Evolutionary conservation across 2,329 filamentous ascomycete genomes (phyloP).

Genomic region (Penicillium griseofulvum): DNA sequence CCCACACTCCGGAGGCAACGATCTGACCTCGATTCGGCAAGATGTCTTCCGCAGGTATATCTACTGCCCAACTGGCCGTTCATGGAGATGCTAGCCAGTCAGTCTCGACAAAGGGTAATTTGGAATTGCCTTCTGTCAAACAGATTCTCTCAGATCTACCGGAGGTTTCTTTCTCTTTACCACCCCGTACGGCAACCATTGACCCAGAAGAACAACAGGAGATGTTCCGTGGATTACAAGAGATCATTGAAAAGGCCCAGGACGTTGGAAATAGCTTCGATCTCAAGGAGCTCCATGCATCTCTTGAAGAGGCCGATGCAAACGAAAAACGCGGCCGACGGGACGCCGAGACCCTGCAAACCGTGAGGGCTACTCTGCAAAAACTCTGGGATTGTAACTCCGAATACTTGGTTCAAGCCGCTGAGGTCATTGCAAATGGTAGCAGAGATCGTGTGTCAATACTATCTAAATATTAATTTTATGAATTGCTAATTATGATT

Average conservation of each 20-base stretch:
- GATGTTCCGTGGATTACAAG: slow-evolving; percentile 36
- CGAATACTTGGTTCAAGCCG: slow-evolving; percentile 33
- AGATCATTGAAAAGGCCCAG: slow-evolving; percentile 27
- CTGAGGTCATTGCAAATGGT: slow-evolving; percentile 42
- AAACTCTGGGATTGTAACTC: slow-evolving; percentile 40
- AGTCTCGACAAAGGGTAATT: not conserved
- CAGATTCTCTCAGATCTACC: slow-evolving; percentile 27
- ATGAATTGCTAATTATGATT: slow-evolving; percentile 7
- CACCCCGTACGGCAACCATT: slow-evolving; percentile 17
- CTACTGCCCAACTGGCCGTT: slow-evolving; percentile 6
- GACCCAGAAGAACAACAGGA: slow-evolving; percentile 30
- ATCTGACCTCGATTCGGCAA: slow-evolving; percentile 4
- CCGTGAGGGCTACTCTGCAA: slow-evolving; percentile 30
- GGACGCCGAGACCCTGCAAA: slow-evolving; percentile 25
- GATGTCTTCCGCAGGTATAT: slow-evolving; percentile 19
- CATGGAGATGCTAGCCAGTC: slow-evolving; percentile 4
- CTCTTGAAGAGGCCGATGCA: slow-evolving; percentile 31
- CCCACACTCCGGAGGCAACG: slow-evolving; percentile 4
- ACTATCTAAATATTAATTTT: not conserved
- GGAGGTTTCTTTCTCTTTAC: slow-evolving; percentile 20
- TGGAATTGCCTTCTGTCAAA: slow-evolving; percentile 27
- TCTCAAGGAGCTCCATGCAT: slow-evolving; percentile 29
- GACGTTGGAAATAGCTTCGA: slow-evolving; percentile 22
- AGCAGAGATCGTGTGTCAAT: slow-evolving; percentile 43
- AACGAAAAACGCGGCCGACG: slow-evolving; percentile 21